Base-by-base conservation (phyloP, 768 basidiomycete species). In the Auriscalpium microsporum region DNA sequence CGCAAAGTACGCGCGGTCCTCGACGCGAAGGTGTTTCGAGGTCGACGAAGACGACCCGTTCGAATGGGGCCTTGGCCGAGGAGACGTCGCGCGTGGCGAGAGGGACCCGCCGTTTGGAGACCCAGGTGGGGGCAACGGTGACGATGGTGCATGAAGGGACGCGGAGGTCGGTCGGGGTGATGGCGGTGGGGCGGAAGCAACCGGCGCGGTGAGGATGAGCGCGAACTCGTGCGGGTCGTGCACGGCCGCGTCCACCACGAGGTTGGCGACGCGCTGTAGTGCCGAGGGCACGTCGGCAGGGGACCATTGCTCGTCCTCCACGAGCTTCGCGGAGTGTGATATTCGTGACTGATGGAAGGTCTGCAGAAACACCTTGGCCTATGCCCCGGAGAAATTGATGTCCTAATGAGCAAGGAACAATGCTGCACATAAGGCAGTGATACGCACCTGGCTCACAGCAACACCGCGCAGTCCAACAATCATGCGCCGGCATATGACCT, bases 281-380 rank as follows among this genome's bases (percentile, higher is more conserved):
- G 72, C 59, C 4, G 73, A 64, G 1, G 84, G 72, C 13, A 95
- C 82, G 54, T 96, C 90, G 13, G 82, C 77, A 14, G 88, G 87
- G 56, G 76, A 82, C 96, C 96, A 98, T 57, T 86, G 87, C 66
- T 99, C 96, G 61, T 97, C 93, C 68, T 98, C 94, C 8, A 99
- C 95, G 28, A 91, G 72, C 67, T 87, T 91, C 28, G 95, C 94
- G 3, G 87, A 88, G 54, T 78, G 78, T 3, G 84, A 80, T 45
- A 98, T 79, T 50, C 87, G 79, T 10, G 77, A 70, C 61, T 93
- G 85, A 65, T 99, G 96, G 72, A 94, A 97, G 0, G 75, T 70
- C 64, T 88, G 83, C 28, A 99, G 73, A 73, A 94, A 99, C 10
- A 80, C 71, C 71, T 94, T 94, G 7, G 94, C 90, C 86, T 94